These are phyloP conservation scores for Fusarium nurragi DNA, from an alignment of 2,329 filamentous ascomycete species.

Conservation along the genomic window DNA sequence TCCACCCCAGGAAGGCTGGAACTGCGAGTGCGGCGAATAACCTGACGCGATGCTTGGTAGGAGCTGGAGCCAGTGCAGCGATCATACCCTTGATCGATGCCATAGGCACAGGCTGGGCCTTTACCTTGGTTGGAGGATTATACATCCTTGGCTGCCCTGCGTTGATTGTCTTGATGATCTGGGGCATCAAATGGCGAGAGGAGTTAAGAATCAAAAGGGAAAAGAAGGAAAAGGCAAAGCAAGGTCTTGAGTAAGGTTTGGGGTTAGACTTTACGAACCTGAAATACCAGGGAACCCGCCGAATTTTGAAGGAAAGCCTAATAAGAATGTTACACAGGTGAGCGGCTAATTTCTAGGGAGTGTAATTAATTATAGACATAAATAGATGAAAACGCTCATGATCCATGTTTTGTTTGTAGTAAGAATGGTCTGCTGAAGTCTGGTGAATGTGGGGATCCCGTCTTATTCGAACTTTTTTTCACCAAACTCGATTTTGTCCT, in stretches of 20 bases:
- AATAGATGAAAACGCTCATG: background rate
- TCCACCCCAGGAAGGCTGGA: conserved; percentile 62
- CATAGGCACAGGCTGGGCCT: conserved; percentile 63
- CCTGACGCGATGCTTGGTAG: conserved; percentile 63
- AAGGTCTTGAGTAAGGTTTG: background rate
- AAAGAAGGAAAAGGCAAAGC: conserved; percentile 31
- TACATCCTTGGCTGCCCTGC: conserved; percentile 53
- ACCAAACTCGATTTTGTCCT: background rate
- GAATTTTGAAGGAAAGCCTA: background rate
- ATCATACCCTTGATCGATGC: conserved; percentile 62
- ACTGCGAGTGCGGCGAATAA: conserved; percentile 67
- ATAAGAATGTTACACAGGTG: background rate
- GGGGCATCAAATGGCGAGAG: conserved; percentile 56
- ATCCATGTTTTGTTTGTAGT: background rate
- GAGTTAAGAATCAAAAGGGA: conserved; percentile 44
- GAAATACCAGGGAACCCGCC: background rate
- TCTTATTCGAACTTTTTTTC: conserved; percentile 18
- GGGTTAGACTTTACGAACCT: background rate
- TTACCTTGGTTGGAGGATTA: conserved; percentile 57
- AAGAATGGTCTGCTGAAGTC: background rate
- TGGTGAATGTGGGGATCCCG: conserved; percentile 14
- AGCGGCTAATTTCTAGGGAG: background rate
- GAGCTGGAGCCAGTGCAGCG: conserved; percentile 61
- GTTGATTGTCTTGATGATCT: conserved; percentile 53
- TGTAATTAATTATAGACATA: background rate